Evolutionary conservation across 148 eudicot genomes (phyloP).

Genomic region (Pharnaceum exiguum): DNA sequence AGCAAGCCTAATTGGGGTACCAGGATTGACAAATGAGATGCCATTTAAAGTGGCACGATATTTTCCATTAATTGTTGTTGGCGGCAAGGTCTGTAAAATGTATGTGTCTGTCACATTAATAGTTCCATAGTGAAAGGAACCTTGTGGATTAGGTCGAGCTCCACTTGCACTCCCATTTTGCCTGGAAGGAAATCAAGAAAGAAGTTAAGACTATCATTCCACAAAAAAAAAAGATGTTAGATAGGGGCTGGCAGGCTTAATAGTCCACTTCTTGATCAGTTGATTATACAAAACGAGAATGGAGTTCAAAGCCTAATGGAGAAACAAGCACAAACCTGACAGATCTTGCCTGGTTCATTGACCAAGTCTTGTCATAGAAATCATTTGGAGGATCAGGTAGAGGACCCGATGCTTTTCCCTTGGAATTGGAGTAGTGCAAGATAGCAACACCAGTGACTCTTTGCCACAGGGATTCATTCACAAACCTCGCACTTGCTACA

Average conservation of each 20-base stretch:
- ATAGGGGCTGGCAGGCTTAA: too few species aligned
- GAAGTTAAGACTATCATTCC: too few species aligned
- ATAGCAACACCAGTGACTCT: conserved; percentile 89
- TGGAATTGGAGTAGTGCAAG: conserved; percentile 82
- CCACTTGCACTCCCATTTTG: conserved; percentile 87
- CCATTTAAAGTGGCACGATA: conserved; percentile 75
- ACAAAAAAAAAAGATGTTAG: too few species aligned
- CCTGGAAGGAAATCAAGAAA: too few species aligned
- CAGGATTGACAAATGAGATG: conserved; percentile 76
- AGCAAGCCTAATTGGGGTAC: conserved; percentile 80
- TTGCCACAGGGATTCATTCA: conserved; percentile 74
- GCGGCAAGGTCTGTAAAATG: conserved; percentile 60
- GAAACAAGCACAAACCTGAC: conserved; percentile 54
- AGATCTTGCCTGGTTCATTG: conserved; percentile 74
- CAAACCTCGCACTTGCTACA: conserved; percentile 89
- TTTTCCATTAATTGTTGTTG: conserved; percentile 53
- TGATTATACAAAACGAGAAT: too few species aligned
- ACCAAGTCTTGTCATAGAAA: conserved; percentile 52
- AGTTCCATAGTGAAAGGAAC: conserved; percentile 82
- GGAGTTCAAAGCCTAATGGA: too few species aligned
- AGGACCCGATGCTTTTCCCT: conserved; percentile 82
- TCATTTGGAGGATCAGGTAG: conserved; percentile 94
- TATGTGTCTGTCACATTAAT: conserved; percentile 70
- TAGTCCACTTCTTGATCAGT: too few species aligned
- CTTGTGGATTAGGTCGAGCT: conserved; percentile 97